Percentiles rank a stretch among this genome's conserved stretches.
phyloP scores from a whole-genome alignment of 352 stramenopile genomes.

The Phytophthora fragariaefolia region DNA sequence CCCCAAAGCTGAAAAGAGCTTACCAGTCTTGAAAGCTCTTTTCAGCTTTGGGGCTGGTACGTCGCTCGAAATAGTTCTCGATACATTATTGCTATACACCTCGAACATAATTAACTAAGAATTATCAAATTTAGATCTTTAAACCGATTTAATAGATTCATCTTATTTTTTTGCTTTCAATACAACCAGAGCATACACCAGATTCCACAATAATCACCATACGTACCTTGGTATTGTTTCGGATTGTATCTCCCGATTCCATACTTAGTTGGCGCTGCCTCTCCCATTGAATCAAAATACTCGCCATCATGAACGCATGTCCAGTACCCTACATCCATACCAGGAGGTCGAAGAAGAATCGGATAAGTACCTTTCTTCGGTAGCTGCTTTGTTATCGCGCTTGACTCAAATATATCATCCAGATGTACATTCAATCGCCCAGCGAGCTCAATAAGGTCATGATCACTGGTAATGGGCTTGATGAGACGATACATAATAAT shows the following conservation, averaged over 20 bases:
- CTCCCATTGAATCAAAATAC: constrained; percentile 20
- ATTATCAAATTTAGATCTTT: constrained; percentile 23
- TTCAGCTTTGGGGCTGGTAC: background rate
- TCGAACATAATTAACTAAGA: constrained; percentile 12
- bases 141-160: constrained; percentile 13
- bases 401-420: constrained; percentile 2
- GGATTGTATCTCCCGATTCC: constrained; percentile 9
- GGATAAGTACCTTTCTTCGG: background rate
- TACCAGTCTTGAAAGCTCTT: background rate
- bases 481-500: constrained; percentile 6
- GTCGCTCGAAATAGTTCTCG: constrained; percentile 1
- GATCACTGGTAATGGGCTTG: background rate
- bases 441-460: constrained; percentile 8
- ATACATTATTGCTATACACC: constrained; percentile 19
- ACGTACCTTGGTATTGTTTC: constrained; percentile 17
- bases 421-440: background rate
- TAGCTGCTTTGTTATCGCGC: background rate
- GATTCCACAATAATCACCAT: constrained; percentile 16
- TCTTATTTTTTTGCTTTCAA: constrained; percentile 19
- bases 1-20: too few relatives aligned
- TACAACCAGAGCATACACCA: constrained; percentile 13
- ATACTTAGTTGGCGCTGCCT: constrained; percentile 1
- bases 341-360: background rate
- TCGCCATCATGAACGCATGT: constrained; percentile 1
- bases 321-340: constrained; percentile 17